Percentiles rank a stretch among this genome's conserved stretches.
Evolutionary conservation across 495 filamentous ascomycete species (phyloP).

Genomic region (Penicillium bialowiezense): DNA sequence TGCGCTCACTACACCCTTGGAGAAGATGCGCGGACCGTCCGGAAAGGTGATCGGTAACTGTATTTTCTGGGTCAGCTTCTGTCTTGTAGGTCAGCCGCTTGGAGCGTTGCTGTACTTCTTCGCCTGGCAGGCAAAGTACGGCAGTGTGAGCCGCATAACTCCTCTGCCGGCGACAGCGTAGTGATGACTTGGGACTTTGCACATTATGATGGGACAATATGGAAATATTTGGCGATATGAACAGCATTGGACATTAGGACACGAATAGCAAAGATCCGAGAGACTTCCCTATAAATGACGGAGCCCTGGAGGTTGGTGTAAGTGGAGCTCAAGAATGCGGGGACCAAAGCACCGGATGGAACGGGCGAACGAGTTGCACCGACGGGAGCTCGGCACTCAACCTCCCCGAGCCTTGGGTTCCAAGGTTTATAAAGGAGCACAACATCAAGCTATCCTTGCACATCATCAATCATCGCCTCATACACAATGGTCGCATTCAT

Average conservation of each 20-base stretch:
- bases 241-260: too few species aligned
- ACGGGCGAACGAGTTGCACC: not conserved
- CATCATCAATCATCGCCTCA: not conserved
- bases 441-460: not conserved
- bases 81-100: constrained; percentile 87
- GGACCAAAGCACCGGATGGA: not conserved
- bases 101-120: constrained; percentile 92
- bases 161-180: not conserved
- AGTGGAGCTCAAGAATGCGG: too few species aligned
- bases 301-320: too few species aligned
- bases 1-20: constrained; percentile 69
- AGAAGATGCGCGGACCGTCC: constrained; percentile 69
- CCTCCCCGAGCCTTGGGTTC: not conserved
- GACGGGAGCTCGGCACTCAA: not conserved
- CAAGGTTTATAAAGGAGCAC: not conserved
- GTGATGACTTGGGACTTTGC: not conserved
- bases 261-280: not conserved
- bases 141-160: constrained; percentile 56
- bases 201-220: too few species aligned
- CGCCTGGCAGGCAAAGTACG: constrained; percentile 98
- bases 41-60: constrained; percentile 80
- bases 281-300: too few species aligned
- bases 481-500: constrained; percentile 39
- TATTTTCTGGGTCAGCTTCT: constrained; percentile 96
- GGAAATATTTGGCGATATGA: too few species aligned